A percentile compares a stretch with the other conserved stretches of the same genome.
Conservation (phyloP, 345 rosid genomes). For the Dimocarpus longan region DNA sequence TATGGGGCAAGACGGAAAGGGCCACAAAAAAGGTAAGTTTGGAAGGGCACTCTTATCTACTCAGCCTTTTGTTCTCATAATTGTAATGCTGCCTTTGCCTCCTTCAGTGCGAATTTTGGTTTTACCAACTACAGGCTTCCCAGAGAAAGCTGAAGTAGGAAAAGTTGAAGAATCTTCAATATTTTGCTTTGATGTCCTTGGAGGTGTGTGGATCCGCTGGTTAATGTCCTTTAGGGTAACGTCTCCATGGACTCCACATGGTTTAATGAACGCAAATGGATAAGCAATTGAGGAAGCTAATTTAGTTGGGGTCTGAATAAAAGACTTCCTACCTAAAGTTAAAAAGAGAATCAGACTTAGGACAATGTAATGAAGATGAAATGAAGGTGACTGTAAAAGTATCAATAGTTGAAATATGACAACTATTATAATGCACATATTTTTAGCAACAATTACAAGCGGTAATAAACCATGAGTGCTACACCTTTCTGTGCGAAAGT, state of each 20-base stretch:
- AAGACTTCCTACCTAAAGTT: constrained; percentile 70
- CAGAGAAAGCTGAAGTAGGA: constrained; percentile 96
- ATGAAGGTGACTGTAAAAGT: background rate
- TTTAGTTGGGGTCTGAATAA: constrained; percentile 61
- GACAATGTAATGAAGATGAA: background rate
- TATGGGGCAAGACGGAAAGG: constrained; percentile 19
- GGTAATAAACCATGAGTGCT: background rate
- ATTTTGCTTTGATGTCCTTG: constrained; percentile 51
- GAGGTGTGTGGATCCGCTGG: constrained; percentile 76
- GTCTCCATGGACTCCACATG: constrained; percentile 84
- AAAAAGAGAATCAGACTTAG: constrained; percentile 12
- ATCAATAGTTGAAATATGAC: background rate
- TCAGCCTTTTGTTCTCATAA: constrained; percentile 93
- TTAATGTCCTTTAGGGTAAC: constrained; percentile 97
- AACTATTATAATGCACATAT: background rate
- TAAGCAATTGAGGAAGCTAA: constrained; percentile 78
- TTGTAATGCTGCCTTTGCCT: constrained; percentile 98
- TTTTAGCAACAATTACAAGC: background rate
- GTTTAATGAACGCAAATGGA: constrained; percentile 95
- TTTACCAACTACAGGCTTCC: constrained; percentile 98
- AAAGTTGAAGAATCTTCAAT: constrained; percentile 53
- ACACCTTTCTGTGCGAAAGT: background rate
- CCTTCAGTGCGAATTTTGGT: constrained; percentile 97
- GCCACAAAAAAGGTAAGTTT: constrained; percentile 27
- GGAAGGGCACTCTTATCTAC: constrained; percentile 12